Evolutionary conservation across 176 grass and related monocot species (phyloP), one percentile per base, ranked within the genome.

Genomic region (Oryza australiensis): DNA sequence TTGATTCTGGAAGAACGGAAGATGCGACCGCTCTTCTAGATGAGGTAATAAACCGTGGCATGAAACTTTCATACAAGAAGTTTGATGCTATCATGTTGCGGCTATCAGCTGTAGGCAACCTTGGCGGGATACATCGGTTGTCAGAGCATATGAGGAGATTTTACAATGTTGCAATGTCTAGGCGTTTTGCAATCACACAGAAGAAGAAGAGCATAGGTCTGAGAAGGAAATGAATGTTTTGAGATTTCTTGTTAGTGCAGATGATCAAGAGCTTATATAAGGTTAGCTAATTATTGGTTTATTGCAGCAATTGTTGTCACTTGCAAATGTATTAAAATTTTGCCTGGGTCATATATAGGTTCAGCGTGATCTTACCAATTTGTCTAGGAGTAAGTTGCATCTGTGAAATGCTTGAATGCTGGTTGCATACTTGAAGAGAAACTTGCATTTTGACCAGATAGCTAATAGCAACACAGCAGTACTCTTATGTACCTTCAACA

Each of bases 81-180:
- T 95, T 95, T 32, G 96, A 98, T 84, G 85, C 77, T 67, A 93
- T 93, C 84, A 90, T 95, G 69, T 53, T 82, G 86, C 85, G 62
- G 23, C 48, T 95, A 76, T 98, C 96, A 70, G 80, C 76, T 73
- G 79, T 87, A 32, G 96, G 96, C 24, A 82, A 95, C 79, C 89
- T 98, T 24, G 84, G 59, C 3, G 84, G 76, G 0, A 98, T 98
- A 82, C 89, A 98, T 86, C 81, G 73, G 74, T 66, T 98, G 43
- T 98, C 96, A 1, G 90, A 93, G 46, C 93, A 98, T 80, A 98
- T 98, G 93, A 91, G 90, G 70, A 93, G 37, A 76, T 98, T 98
- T 75, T 95, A 98, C 76, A 98, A 95, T 86, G 85, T 91, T 66
- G 96, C 93, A 5, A 98, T 95, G 93, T 92, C 90, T 27, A 93